A percentile compares a stretch with the other conserved stretches of the same genome.
These are phyloP conservation scores for Leishmania aethiopica DNA, from an alignment of 208 protist genomes.

Conservation along the genomic window DNA sequence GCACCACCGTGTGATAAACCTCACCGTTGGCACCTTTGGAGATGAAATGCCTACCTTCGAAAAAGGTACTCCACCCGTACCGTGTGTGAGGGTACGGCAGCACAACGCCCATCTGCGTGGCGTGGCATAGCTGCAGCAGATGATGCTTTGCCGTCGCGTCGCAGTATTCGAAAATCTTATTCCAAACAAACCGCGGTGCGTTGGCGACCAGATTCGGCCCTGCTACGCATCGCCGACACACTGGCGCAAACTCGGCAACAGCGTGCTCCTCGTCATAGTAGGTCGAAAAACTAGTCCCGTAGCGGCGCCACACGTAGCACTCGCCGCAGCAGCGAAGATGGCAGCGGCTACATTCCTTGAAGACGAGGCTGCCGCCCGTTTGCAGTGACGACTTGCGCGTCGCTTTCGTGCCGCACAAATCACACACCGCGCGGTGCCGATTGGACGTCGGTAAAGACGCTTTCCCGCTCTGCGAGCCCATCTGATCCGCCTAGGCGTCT, in stretches of 20 bases:
- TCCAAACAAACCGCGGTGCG: conserved; percentile 35
- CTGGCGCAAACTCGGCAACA: conserved; percentile 17
- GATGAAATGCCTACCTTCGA: conserved; percentile 45
- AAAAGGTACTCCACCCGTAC: conserved; percentile 48
- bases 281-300: conserved; percentile 15
- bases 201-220: conserved; percentile 28
- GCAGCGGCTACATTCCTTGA: conserved; percentile 28
- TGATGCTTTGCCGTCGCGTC: conserved; percentile 28
- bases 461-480: conserved; percentile 28
- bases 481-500: conserved; percentile 1
- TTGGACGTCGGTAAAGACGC: neutral
- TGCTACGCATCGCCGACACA: conserved; percentile 34
- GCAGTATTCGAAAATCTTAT: conserved; percentile 42
- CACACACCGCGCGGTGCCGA: neutral
- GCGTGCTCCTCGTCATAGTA: conserved; percentile 18
- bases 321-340: conserved; percentile 22
- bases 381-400: neutral
- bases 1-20: conserved; percentile 41
- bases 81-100: conserved; percentile 41
- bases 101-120: conserved; percentile 46
- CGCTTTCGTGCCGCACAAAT: conserved; percentile 9
- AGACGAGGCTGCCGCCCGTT: neutral
- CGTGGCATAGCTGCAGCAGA: conserved; percentile 45
- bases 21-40: conserved; percentile 51
- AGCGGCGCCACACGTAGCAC: conserved; percentile 31